Evolutionary conservation across 202 grass and related monocot genomes (phyloP).

Genomic region (Digitaria exilis): DNA sequence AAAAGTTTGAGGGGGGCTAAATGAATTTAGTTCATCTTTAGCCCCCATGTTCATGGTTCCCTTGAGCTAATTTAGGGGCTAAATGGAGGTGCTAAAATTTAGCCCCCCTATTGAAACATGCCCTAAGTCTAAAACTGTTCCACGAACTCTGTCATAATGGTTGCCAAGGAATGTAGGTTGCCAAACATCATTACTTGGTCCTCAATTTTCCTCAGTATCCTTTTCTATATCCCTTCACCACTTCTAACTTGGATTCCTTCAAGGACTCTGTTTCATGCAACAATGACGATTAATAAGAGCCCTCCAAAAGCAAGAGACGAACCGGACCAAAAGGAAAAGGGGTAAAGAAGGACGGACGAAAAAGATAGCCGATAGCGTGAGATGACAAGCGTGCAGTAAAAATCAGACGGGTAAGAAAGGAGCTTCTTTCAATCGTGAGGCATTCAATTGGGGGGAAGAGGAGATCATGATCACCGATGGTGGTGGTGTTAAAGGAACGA

Average conservation of each 20-base stretch:
- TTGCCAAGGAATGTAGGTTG: no score
- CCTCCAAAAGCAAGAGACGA: constrained; percentile 15
- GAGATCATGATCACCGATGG: constrained; percentile 37
- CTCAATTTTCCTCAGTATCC: neutral
- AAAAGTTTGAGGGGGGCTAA: no score
- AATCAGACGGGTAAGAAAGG: neutral
- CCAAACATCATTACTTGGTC: constrained; percentile 40
- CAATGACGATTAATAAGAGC: constrained; percentile 26
- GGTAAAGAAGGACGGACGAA: neutral
- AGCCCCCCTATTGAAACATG: no score
- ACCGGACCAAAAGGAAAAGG: constrained; percentile 17
- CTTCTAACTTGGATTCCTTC: constrained; percentile 15
- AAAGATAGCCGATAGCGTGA: neutral
- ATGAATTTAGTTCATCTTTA: no score
- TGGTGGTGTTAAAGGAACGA: constrained; percentile 28
- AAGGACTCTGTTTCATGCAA: constrained; percentile 17
- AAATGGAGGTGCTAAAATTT: no score
- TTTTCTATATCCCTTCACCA: neutral
- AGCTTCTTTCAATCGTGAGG: constrained; percentile 28
- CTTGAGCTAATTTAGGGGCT: no score
- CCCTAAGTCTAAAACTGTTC: no score
- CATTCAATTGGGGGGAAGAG: constrained; percentile 37
- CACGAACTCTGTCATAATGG: no score
- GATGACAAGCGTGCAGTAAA: constrained; percentile 18
- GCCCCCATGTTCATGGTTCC: no score